These are phyloP conservation scores for Cryptococcus sp. DNA, from an alignment of 1,284 basidiomycete genomes.

Conservation along the genomic window DNA sequence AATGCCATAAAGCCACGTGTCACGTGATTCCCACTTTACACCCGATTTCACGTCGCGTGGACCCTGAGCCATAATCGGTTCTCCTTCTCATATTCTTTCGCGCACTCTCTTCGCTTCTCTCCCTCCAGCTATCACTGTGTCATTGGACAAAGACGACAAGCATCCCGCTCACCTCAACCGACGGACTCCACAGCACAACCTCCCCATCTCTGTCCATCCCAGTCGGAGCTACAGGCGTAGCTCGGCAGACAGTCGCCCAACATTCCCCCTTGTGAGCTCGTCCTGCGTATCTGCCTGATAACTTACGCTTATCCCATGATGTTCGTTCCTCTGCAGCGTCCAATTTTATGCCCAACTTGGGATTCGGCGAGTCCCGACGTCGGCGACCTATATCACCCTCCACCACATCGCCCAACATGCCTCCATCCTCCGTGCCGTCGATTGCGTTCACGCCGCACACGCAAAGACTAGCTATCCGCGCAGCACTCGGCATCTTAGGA, in stretches of 20 bases:
- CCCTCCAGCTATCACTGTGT: too few relatives aligned
- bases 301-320: not conserved
- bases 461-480: constrained; percentile 47
- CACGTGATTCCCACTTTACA: too few relatives aligned
- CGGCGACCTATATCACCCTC: constrained; percentile 27
- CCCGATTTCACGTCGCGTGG: too few relatives aligned
- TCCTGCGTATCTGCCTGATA: not conserved
- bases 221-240: constrained; percentile 1
- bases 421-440: constrained; percentile 19
- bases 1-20: too few relatives aligned
- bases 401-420: constrained; percentile 35
- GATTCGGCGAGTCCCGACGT: constrained; percentile 35
- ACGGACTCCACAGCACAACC: too few relatives aligned
- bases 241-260: not conserved
- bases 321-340: constrained; percentile 11
- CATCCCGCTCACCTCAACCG: too few relatives aligned
- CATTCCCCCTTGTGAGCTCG: not conserved
- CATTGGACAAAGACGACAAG: too few relatives aligned
- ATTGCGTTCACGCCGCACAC: constrained; percentile 37
- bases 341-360: constrained; percentile 30
- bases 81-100: too few relatives aligned
- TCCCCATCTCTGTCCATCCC: too few relatives aligned
- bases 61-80: too few relatives aligned
- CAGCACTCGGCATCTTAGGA: constrained; percentile 37
- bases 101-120: too few relatives aligned